Base-by-base conservation (phyloP, 768 basidiomycete species). In the Fistulinella prunicolor region DNA sequence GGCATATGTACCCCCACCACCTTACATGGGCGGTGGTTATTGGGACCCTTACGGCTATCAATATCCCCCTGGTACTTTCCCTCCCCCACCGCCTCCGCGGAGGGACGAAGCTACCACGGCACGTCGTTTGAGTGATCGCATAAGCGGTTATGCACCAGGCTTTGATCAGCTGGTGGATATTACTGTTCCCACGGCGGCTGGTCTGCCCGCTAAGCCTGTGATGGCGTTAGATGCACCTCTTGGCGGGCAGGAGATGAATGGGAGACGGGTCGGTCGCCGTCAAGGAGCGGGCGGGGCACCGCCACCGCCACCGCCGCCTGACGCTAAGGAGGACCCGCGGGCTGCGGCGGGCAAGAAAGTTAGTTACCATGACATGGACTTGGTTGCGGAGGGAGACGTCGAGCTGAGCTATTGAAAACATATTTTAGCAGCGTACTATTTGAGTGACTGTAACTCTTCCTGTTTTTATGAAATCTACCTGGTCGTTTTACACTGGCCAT, bases 301-400 rank as follows among this genome's bases (percentile, higher is more conserved):
- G 0, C 81, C 81, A 6, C 88, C 88, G 1, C 85, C 89, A 4
- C 89, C 90, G 14, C 90, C 91, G 12, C 83, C 89, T 46, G 88
- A 93, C 68, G 89, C 85, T 24, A 91, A 89, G 69, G 89, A 93
- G 67, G 94, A 97, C 66, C 94, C 94, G 36, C 77, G 94, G 34
- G 90, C 94, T 23, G 86, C 88, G 26, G 88, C 85, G 28, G 90
- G 90, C 38, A 87, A 84, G 69, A 82, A 89, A 67, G 83, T 97
- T 46, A 93, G 89, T 70, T 97, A 97, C 63, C 85, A 92, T 64
- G 94, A 97, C 69, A 89, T 96, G 84, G 94, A 97, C 73, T 73
- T 88, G 65, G 89, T 92, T 56, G 89, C 91, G 23, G 89, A 89
- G 76, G 85, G 79, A 32, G 85, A 81, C 66, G 79, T 81, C 60